Evolutionary conservation across 495 filamentous ascomycete genomes (phyloP).

Genomic region (Extremus antarcticus): DNA sequence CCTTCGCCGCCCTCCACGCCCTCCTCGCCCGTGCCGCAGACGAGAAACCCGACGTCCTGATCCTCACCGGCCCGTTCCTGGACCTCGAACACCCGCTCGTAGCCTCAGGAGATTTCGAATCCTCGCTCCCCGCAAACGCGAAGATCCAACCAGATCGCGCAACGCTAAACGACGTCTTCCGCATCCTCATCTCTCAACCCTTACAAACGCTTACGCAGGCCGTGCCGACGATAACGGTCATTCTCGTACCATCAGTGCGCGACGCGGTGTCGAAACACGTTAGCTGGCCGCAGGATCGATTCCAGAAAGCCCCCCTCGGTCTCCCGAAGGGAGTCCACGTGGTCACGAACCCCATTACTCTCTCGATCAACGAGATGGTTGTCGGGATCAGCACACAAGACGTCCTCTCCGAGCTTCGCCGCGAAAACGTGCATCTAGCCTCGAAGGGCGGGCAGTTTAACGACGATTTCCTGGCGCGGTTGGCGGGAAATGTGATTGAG

Average conservation of each 20-base stretch:
- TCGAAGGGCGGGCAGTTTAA: constrained; percentile 42
- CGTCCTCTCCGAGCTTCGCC: constrained; percentile 63
- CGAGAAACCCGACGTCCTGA: constrained; percentile 63
- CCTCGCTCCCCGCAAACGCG: constrained; percentile 54
- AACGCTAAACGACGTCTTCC: constrained; percentile 74
- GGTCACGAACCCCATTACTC: constrained; percentile 77
- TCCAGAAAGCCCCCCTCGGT: constrained; percentile 58
- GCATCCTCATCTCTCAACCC: constrained; percentile 58
- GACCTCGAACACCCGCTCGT: constrained; percentile 87
- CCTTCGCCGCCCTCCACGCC: constrained; percentile 73
- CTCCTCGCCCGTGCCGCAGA: constrained; percentile 68
- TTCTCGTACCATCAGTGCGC: constrained; percentile 77
- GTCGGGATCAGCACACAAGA: constrained; percentile 76
- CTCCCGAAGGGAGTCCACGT: constrained; percentile 63
- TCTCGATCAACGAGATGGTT: constrained; percentile 75
- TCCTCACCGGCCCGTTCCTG: constrained; percentile 79
- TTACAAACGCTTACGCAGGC: constrained; percentile 52
- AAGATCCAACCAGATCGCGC: constrained; percentile 59
- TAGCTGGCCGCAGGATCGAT: constrained; percentile 79
- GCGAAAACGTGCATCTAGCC: constrained; percentile 53
- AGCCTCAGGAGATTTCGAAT: constrained; percentile 75
- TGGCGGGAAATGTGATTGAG: constrained; percentile 64
- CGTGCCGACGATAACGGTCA: constrained; percentile 66
- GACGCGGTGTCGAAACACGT: constrained; percentile 74
- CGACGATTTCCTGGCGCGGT: constrained; percentile 50